A percentile compares a stretch with the other conserved stretches of the same genome.
Evolutionary conservation across 768 basidiomycete species (phyloP).

Genomic region (Cystobasidium onofrii): DNA sequence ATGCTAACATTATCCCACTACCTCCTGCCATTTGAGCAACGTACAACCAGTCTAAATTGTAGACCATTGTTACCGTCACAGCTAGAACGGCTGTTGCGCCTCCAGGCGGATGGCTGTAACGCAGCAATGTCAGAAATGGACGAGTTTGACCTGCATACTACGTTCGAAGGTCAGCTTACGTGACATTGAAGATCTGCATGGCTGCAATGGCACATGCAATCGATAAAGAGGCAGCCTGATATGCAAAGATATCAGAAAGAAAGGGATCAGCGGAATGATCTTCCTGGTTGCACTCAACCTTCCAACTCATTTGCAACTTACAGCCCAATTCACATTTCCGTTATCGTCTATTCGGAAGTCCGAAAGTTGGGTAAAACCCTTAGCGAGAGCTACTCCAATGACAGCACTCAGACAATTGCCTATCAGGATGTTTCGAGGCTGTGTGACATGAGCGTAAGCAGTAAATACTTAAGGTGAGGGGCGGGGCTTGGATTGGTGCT

Average conservation of each 20-base stretch:
- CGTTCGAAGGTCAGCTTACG: neutral
- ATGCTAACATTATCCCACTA: slow-evolving; percentile 1
- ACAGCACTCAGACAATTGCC: neutral
- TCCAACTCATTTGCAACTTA: neutral
- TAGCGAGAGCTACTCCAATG: slow-evolving; percentile 4
- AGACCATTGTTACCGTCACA: slow-evolving; percentile 1
- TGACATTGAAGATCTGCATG: neutral
- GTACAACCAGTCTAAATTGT: neutral
- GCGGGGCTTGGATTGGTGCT: too few species aligned
- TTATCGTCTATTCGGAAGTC: neutral
- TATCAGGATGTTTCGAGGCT: slow-evolving; percentile 1
- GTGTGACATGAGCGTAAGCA: too few species aligned
- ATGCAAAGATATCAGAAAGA: neutral
- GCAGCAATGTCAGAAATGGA: neutral
- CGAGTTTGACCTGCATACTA: too few species aligned
- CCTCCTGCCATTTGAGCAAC: neutral
- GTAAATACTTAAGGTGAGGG: too few species aligned
- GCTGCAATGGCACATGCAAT: neutral
- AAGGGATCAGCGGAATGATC: neutral
- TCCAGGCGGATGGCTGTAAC: neutral
- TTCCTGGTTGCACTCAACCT: neutral
- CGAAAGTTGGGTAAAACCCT: neutral
- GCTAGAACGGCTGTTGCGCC: slow-evolving; percentile 4
- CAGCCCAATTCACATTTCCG: slow-evolving; percentile 2
- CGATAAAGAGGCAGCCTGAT: neutral